These are phyloP conservation scores for Penicillium canescens DNA, from an alignment of 495 filamentous ascomycete genomes.

Conservation along the genomic window DNA sequence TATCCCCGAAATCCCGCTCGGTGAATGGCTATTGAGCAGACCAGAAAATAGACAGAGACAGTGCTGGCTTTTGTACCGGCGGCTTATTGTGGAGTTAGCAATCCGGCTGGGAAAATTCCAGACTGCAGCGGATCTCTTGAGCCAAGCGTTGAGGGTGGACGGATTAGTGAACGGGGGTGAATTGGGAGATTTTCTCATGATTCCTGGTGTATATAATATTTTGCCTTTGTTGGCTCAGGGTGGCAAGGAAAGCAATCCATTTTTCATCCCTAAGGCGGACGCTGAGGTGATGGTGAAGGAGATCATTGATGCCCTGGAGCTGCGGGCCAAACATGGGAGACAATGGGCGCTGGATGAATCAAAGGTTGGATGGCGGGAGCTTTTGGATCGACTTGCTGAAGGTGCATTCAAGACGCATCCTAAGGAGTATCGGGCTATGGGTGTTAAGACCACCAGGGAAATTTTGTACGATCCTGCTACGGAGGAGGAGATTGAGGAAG, in stretches of 20 bases:
- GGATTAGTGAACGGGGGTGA: neutral
- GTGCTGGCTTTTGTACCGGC: neutral
- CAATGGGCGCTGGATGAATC: slow-evolving; percentile 2
- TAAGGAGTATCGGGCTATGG: neutral
- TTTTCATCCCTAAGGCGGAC: neutral
- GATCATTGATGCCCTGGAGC: neutral
- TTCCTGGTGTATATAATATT: slow-evolving; percentile 1
- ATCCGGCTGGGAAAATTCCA: neutral
- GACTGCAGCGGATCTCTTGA: neutral
- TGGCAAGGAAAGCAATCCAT: neutral
- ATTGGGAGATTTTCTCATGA: neutral
- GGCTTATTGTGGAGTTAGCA: neutral
- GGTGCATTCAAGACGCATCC: neutral
- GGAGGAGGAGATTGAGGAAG: neutral
- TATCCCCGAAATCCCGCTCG: neutral
- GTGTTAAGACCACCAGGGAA: neutral
- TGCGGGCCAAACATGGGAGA: neutral
- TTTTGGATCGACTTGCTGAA: neutral
- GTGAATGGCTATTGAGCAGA: neutral
- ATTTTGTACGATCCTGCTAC: neutral
- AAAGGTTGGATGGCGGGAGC: slow-evolving; percentile 2
- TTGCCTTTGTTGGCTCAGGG: neutral
- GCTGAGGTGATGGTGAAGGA: neutral
- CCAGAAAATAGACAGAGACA: neutral
- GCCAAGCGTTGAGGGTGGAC: neutral